Conservation (phyloP, 1,139 yeast species). For the Nadsonia commutata region DNA sequence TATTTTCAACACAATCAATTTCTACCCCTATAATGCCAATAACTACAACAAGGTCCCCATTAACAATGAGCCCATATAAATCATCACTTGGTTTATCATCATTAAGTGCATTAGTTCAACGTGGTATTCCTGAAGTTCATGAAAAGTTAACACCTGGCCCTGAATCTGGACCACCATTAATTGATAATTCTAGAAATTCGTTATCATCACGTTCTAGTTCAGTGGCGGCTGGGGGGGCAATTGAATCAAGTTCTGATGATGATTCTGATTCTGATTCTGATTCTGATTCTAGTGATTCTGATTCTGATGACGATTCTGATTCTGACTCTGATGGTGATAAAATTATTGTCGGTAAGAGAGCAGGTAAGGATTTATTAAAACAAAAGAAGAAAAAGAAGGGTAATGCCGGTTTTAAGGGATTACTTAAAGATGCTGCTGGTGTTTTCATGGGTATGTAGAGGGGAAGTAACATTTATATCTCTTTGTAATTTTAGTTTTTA, state of each 20-base stretch:
- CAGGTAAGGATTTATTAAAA: constrained; percentile 8
- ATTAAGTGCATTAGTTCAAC: background rate
- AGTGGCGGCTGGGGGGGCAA: background rate
- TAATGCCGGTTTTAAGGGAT: constrained; percentile 9
- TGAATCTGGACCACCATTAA: background rate
- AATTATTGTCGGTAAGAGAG: constrained; percentile 9
- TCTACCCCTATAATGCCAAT: background rate
- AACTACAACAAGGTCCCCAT: background rate
- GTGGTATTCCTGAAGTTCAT: background rate
- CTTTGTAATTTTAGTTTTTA: too few species aligned
- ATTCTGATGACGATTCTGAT: constrained; percentile 26
- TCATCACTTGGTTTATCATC: background rate
- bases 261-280: background rate
- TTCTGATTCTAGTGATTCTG: constrained; percentile 27
- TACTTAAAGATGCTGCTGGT: constrained; percentile 10
- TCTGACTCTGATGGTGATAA: constrained; percentile 11
- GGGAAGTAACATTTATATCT: too few species aligned
- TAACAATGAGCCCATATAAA: background rate
- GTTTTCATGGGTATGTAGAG: too few species aligned
- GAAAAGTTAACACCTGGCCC: background rate
- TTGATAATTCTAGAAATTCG: background rate
- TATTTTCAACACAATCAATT: background rate
- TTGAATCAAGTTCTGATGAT: background rate
- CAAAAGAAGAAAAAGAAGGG: constrained; percentile 9
- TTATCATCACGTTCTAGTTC: background rate